These are phyloP conservation scores for Calonectria montana DNA, from an alignment of 2,329 filamentous ascomycete genomes.

Conservation along the genomic window DNA sequence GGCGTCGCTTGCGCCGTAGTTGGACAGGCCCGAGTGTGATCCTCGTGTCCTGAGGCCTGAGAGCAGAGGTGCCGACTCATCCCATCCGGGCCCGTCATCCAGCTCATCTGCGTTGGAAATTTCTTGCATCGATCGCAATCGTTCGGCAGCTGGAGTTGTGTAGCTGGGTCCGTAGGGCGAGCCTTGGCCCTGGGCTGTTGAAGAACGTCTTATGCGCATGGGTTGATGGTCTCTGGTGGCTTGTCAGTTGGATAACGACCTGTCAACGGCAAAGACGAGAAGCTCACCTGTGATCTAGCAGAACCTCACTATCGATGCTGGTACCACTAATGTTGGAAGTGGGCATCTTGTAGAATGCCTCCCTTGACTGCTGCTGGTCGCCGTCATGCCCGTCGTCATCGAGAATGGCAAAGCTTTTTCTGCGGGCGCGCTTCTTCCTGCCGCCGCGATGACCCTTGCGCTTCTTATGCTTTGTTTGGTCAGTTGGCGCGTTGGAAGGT, in stretches of 20 bases:
- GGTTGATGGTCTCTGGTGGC: slow-evolving; percentile 64
- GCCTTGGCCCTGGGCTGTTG: slow-evolving; percentile 53
- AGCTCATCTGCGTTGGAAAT: slow-evolving; percentile 59
- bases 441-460: slow-evolving; percentile 78
- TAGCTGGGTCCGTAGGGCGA: slow-evolving; percentile 51
- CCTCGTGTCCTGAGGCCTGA: slow-evolving; percentile 47
- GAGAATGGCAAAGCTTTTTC: slow-evolving; percentile 82
- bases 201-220: slow-evolving; percentile 73
- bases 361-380: slow-evolving; percentile 46
- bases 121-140: slow-evolving; percentile 50
- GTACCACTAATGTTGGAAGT: slow-evolving; percentile 78
- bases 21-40: slow-evolving; percentile 40
- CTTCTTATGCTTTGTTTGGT: slow-evolving; percentile 62
- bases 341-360: slow-evolving; percentile 62
- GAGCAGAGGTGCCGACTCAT: slow-evolving; percentile 68
- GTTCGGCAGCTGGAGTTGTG: slow-evolving; percentile 44
- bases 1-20: slow-evolving; percentile 58
- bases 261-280: neutral
- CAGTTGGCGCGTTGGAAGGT: slow-evolving; percentile 24
- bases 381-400: slow-evolving; percentile 61
- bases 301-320: slow-evolving; percentile 87
- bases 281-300: slow-evolving; percentile 85
- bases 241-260: slow-evolving; percentile 12
- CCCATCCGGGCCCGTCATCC: slow-evolving; percentile 41
- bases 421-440: slow-evolving; percentile 80